Evolutionary conservation across 495 filamentous ascomycete genomes (phyloP).

Genomic region (Penicillium diatomitis): DNA sequence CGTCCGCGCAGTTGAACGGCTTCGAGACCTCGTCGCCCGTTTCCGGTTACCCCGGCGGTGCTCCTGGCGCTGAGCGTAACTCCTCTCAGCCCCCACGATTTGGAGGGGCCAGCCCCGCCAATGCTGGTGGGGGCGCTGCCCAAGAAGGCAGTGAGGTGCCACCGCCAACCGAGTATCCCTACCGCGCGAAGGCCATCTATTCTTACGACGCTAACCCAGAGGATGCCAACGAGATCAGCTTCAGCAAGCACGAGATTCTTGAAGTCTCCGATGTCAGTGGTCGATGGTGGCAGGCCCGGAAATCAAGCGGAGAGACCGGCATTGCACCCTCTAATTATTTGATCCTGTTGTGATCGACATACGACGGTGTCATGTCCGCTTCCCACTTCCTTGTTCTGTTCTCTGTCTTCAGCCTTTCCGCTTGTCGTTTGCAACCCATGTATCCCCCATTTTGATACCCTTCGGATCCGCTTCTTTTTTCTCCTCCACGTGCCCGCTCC

Average conservation of each 20-base stretch:
- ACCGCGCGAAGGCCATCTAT: slow-evolving; percentile 96
- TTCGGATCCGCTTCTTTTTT: slow-evolving; percentile 31
- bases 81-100: slow-evolving; percentile 53
- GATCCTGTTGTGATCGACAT: slow-evolving; percentile 69
- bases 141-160: slow-evolving; percentile 53
- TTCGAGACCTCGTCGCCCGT: slow-evolving; percentile 95
- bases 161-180: slow-evolving; percentile 87
- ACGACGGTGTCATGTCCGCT: slow-evolving; percentile 13
- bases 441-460: slow-evolving; percentile 37
- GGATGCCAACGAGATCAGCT: slow-evolving; percentile 96
- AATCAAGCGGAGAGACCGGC: slow-evolving; percentile 88
- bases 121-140: slow-evolving; percentile 1
- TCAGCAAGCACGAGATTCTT: slow-evolving; percentile 90
- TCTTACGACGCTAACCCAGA: slow-evolving; percentile 97
- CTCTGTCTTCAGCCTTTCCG: slow-evolving; percentile 12
- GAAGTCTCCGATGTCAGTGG: slow-evolving; percentile 97
- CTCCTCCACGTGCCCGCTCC: slow-evolving; percentile 10
- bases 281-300: slow-evolving; percentile 97
- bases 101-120: slow-evolving; percentile 26
- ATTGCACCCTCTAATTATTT: slow-evolving; percentile 98
- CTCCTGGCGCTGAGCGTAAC: slow-evolving; percentile 48
- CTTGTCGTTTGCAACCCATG: slow-evolving; percentile 19
- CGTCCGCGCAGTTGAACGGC: slow-evolving; percentile 84
- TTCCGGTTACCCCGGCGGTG: slow-evolving; percentile 61
- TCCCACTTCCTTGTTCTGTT: slow-evolving; percentile 10